Conservation (phyloP, 257 asterid species). For the Eustoma russellianum region DNA sequence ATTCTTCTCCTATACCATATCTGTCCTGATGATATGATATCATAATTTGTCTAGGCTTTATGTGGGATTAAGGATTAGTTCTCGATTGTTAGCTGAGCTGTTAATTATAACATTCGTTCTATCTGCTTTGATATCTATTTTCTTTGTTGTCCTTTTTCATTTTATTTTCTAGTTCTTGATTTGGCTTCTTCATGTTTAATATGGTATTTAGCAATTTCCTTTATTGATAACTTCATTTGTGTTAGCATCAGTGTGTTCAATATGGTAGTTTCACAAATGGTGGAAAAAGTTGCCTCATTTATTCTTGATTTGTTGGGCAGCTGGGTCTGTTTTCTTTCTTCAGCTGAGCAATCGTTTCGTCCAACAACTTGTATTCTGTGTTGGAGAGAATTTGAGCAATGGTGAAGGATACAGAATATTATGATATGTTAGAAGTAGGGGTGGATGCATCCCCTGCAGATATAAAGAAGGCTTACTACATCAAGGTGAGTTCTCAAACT, state of each 20-base stretch:
- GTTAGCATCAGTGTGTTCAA: background rate
- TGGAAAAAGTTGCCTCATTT: constrained; percentile 3
- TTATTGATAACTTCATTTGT: background rate
- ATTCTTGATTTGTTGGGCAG: constrained; percentile 7
- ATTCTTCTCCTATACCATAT: no score
- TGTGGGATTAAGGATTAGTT: background rate
- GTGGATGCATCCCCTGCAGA: constrained; percentile 54
- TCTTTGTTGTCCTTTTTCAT: background rate
- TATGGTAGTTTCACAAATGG: constrained; percentile 6
- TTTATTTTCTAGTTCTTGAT: no score
- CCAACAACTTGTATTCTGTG: background rate
- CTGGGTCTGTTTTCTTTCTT: constrained; percentile 9
- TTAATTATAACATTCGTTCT: background rate
- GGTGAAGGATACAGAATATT: constrained; percentile 67
- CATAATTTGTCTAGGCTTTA: no score
- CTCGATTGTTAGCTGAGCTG: constrained; percentile 1
- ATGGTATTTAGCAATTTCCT: background rate
- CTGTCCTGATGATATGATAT: no score
- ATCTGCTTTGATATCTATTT: background rate
- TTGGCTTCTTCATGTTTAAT: no score
- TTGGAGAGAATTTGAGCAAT: constrained; percentile 13
- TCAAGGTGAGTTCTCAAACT: constrained; percentile 38
- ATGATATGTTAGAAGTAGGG: constrained; percentile 60
- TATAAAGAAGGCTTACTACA: constrained; percentile 67
- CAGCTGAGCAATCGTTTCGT: constrained; percentile 14